Evolutionary conservation across 306 rosid species (phyloP), one percentile per base, ranked within the genome.

Genomic region (Fragaria vesca): DNA sequence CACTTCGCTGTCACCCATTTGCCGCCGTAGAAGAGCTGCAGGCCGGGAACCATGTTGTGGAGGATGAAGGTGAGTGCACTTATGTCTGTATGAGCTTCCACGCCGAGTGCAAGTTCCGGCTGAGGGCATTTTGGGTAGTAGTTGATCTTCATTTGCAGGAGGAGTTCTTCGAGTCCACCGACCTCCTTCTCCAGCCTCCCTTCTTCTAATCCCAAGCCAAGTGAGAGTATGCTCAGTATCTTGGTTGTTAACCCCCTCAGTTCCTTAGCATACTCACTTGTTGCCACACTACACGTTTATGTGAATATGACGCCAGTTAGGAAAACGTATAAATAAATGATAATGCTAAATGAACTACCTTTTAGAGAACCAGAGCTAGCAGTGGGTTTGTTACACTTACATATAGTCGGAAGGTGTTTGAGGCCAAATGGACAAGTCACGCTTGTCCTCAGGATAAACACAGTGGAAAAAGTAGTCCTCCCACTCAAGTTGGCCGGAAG

Each of bases 41-140:
- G 84, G 69, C 98, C 98, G 3, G 98, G 98, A 16, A 93, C 97
- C 98, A 93, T 93, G 58, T 93, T 93, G 79, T 93, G 98, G 24
- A 93, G 87, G 65, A 93, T 81, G 87, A 93, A 93, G 72, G 98
- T 89, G 6, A 93, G 95, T 3, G 97, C 88, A 42, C 97, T 88
- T 0, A 93, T 54, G 38, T 93, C 98, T 0, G 98, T 93, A 78
- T 93, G 98, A 0, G 98, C 98, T 81, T 93, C 98, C 13, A 89
- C 97, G 0, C 98, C 98, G 0, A 93, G 88, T 43, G 98, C 97
- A 2, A 93, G 87, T 32, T 93, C 94, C 12, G 98, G 98, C 51
- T 93, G 97, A 46, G 98, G 98, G 73, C 98, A 93, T 46, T 52
- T 84, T 1, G 98, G 98, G 82, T 93, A 93, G 55, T 93, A 93